These are phyloP conservation scores for Eucalyptus cloeziana DNA, from an alignment of 345 rosid species.

Conservation along the genomic window DNA sequence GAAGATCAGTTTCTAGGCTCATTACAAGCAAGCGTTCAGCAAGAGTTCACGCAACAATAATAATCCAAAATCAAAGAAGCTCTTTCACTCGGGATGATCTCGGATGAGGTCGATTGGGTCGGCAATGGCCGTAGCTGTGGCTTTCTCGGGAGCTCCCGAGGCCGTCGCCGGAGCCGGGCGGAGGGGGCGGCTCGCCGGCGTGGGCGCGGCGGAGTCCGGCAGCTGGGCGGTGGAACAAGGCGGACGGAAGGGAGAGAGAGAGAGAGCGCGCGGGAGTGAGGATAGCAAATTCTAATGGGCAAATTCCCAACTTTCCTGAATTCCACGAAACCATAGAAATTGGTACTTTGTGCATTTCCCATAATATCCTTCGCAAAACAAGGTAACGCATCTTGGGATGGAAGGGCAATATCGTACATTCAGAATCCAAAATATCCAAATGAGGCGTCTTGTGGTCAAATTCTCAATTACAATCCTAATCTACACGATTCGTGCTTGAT, in stretches of 20 bases:
- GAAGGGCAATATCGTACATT: neutral
- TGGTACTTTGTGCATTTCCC: neutral
- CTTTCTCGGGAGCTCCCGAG: neutral
- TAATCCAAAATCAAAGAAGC: too few species aligned
- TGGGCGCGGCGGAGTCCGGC: neutral
- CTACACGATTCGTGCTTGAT: neutral
- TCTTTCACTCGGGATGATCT: neutral
- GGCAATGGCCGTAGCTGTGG: neutral
- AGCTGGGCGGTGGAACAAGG: neutral
- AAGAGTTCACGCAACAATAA: too few species aligned
- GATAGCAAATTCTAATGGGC: rapidly evolving
- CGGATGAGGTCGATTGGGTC: neutral
- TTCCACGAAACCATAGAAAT: neutral
- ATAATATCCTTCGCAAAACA: neutral
- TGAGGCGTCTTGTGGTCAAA: too few species aligned
- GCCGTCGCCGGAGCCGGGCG: neutral
- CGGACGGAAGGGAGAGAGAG: neutral
- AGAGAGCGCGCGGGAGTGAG: neutral
- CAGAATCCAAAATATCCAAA: rapidly evolving
- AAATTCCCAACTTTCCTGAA: too few species aligned
- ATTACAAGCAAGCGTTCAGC: too few species aligned
- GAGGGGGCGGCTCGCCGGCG: neutral
- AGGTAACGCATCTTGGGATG: rapidly evolving
- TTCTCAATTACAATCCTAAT: too few species aligned
- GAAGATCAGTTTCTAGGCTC: too few species aligned